phyloP scores from a whole-genome alignment of 805 yeast genomes.

The Millerago galiae region DNA sequence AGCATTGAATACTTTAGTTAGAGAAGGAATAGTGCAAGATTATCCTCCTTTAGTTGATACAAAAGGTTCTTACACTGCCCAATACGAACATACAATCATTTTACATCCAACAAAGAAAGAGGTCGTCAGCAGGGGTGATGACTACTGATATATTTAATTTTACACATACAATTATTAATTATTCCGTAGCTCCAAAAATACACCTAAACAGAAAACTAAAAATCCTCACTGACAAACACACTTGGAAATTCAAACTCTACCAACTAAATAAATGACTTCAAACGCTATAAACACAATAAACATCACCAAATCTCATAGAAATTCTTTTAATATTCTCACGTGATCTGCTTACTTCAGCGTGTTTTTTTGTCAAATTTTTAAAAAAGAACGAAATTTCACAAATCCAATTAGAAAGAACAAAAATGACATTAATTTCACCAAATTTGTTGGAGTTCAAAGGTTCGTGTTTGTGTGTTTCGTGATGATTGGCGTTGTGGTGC shows the following conservation, averaged over 20 bases:
- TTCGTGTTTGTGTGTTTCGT: constrained; percentile 34
- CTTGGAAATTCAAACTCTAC: too few species aligned
- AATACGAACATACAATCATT: constrained; percentile 89
- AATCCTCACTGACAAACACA: too few species aligned
- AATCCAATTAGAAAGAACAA: constrained; percentile 5
- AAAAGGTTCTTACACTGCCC: constrained; percentile 89
- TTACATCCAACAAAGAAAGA: constrained; percentile 90
- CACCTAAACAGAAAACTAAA: too few species aligned
- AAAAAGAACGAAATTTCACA: not conserved
- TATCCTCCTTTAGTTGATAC: constrained; percentile 89
- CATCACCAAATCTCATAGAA: too few species aligned
- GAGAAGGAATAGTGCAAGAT: constrained; percentile 82
- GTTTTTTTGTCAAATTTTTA: not conserved
- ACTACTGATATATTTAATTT: constrained; percentile 42
- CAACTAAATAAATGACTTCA: too few species aligned
- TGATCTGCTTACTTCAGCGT: constrained; percentile 4
- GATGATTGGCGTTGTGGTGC: not conserved
- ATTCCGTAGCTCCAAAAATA: too few species aligned
- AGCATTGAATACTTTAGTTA: constrained; percentile 80
- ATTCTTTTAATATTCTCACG: not conserved
- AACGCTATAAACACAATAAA: too few species aligned
- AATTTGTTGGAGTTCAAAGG: constrained; percentile 69
- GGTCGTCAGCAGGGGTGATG: constrained; percentile 93
- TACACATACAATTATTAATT: not conserved
- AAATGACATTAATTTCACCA: constrained; percentile 61